These are phyloP conservation scores for Acanthamoeba sp. DNA, from an alignment of 208 protist species.

Conservation along the genomic window DNA sequence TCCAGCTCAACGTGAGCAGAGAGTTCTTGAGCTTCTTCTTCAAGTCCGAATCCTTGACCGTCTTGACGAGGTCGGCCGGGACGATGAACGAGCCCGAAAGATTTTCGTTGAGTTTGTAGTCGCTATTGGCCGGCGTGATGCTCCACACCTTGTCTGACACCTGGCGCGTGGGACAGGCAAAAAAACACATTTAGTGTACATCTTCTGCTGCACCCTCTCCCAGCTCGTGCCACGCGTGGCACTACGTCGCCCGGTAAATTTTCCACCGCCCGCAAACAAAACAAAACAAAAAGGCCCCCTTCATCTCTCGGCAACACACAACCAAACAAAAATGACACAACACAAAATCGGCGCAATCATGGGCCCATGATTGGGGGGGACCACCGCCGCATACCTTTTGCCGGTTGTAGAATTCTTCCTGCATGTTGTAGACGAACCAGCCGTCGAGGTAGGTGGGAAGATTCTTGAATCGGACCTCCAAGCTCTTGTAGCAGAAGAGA, in stretches of 20 bases:
- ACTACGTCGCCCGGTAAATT: too few species aligned
- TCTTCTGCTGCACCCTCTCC: neutral
- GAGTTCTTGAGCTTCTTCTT: slow-evolving; percentile 47
- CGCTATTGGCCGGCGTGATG: neutral
- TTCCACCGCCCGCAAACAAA: too few species aligned
- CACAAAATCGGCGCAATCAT: too few species aligned
- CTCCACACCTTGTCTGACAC: slow-evolving; percentile 30
- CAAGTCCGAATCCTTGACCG: slow-evolving; percentile 35
- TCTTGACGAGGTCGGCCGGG: slow-evolving; percentile 16
- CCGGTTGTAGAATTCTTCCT: slow-evolving; percentile 39
- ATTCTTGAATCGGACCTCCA: slow-evolving; percentile 52
- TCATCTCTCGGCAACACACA: too few species aligned
- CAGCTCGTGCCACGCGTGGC: too few species aligned
- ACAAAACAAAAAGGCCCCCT: too few species aligned
- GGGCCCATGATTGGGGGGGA: too few species aligned
- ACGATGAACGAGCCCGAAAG: slow-evolving; percentile 9
- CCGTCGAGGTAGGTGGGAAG: slow-evolving; percentile 14
- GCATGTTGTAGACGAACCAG: slow-evolving; percentile 43
- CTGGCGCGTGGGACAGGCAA: neutral
- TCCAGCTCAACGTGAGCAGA: slow-evolving; percentile 37
- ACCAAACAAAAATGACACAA: too few species aligned
- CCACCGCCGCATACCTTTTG: too few species aligned
- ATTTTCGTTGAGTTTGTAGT: slow-evolving; percentile 23
- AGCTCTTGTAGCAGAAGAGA: slow-evolving; percentile 63
- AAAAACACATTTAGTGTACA: neutral